Evolutionary conservation across 2,329 filamentous ascomycete genomes (phyloP), one percentile per base, ranked within the genome.

Genomic region (Colletotrichum cordylinicola): DNA sequence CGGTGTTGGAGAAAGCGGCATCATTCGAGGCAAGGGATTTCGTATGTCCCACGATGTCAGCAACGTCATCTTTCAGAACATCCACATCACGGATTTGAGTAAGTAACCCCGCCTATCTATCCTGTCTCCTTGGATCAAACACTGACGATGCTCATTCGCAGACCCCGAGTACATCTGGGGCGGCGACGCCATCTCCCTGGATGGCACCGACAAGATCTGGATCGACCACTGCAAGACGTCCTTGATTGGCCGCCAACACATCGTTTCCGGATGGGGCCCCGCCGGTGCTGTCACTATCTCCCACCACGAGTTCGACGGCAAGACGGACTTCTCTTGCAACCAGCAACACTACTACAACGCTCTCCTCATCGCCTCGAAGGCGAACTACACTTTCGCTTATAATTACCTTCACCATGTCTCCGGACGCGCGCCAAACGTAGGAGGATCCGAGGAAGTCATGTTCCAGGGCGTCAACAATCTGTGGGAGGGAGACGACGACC

Each of bases 291-390:
- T 52, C 2, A 52, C 43, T 6, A 52, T 52, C 43, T 52, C 86
- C 18, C 88, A 89, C 83, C 86, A 82, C 78, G 85, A 86, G 60
- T 85, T 88, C 71, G 83, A 89, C 70, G 87, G 87, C 8, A 75
- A 77, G 4, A 87, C 87, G 0, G 80, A 78, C 29, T 87, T 83
- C 79, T 88, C 86, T 1, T 89, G 87, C 77, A 84, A 89, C 72
- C 81, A 81, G 29, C 82, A 89, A 65, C 86, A 88, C 79, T 89
- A 89, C 82, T 89, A 87, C 87, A 83, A 81, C 6, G 81, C 87
- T 67, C 83, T 87, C 67, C 82, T 88, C 75, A 80, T 82, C 58
- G 86, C 84, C 8, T 81, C 82, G 12, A 79, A 79, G 55, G 87
- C 87, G 73, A 79, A 83, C 37, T 81, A 86, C 62, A 88, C 87